Evolutionary conservation across 495 filamentous ascomycete species (phyloP).

Genomic region (Aspergillus saccharolyticus): DNA sequence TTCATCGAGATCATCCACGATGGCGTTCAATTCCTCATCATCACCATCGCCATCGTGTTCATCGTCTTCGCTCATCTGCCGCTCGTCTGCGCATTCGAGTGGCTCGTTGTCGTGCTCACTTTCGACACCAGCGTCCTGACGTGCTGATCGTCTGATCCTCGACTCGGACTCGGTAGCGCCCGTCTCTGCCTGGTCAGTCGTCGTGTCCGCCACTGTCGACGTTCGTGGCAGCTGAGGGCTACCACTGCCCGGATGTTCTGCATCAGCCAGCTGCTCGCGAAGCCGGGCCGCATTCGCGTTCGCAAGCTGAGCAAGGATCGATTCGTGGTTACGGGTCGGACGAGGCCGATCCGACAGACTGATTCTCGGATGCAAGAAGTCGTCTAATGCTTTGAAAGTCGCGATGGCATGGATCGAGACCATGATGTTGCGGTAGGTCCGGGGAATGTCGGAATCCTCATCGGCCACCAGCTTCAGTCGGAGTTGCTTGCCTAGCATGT

Average conservation of each 20-base stretch:
- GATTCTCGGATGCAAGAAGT: slow-evolving; percentile 91
- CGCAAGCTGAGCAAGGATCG: slow-evolving; percentile 70
- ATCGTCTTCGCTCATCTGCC: slow-evolving; percentile 73
- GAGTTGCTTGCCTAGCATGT: slow-evolving; percentile 95
- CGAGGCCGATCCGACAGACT: slow-evolving; percentile 76
- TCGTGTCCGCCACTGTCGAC: slow-evolving; percentile 20
- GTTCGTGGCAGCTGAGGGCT: slow-evolving; percentile 25
- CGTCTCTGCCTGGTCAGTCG: slow-evolving; percentile 26
- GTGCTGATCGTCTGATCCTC: slow-evolving; percentile 48
- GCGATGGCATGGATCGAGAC: slow-evolving; percentile 98
- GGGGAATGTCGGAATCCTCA: slow-evolving; percentile 82
- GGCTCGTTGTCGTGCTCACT: slow-evolving; percentile 53
- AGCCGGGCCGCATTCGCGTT: slow-evolving; percentile 69
- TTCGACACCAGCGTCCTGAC: slow-evolving; percentile 44
- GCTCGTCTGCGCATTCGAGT: slow-evolving; percentile 92
- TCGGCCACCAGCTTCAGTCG: slow-evolving; percentile 85
- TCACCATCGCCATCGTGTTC: slow-evolving; percentile 63
- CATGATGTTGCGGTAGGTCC: slow-evolving; percentile 84
- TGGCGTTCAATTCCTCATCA: slow-evolving; percentile 68
- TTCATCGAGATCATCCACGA: slow-evolving; percentile 87
- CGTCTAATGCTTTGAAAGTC: slow-evolving; percentile 93
- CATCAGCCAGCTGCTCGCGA: slow-evolving; percentile 38
- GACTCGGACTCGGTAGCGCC: slow-evolving; percentile 30
- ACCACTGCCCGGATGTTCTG: slow-evolving; percentile 25
- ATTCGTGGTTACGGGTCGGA: slow-evolving; percentile 60